phyloP scores from a whole-genome alignment of 2,329 filamentous ascomycete genomes.

The Curvularia spicifera region DNA sequence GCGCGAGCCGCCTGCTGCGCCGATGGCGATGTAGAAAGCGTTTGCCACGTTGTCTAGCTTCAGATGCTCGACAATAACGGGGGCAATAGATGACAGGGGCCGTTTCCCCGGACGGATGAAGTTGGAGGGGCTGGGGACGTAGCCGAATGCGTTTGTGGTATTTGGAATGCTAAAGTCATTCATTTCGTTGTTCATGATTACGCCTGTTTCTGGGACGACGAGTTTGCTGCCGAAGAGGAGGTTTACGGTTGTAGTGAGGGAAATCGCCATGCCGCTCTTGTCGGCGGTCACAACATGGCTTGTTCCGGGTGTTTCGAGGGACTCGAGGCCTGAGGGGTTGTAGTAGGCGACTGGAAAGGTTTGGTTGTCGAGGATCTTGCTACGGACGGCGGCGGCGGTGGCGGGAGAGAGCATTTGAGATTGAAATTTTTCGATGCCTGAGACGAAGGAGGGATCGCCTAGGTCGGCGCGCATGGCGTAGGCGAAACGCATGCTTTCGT shows the following conservation, averaged over 20 bases:
- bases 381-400: constrained; percentile 65
- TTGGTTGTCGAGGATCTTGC: constrained; percentile 71
- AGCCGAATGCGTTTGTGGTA: constrained; percentile 80
- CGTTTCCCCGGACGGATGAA: constrained; percentile 82
- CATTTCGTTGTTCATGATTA: constrained; percentile 70
- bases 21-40: constrained; percentile 69
- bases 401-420: constrained; percentile 67
- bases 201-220: constrained; percentile 80
- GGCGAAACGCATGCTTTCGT: constrained; percentile 88
- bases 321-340: constrained; percentile 70
- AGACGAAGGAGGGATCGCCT: constrained; percentile 80
- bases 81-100: constrained; percentile 81
- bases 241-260: constrained; percentile 87
- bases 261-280: constrained; percentile 73
- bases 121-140: constrained; percentile 78
- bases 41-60: constrained; percentile 56
- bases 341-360: constrained; percentile 79
- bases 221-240: constrained; percentile 81
- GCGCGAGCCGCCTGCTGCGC: constrained; percentile 79
- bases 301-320: constrained; percentile 74
- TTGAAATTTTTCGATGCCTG: constrained; percentile 69
- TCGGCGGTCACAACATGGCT: constrained; percentile 78
- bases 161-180: constrained; percentile 78
- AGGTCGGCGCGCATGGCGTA: constrained; percentile 79
- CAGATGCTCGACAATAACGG: constrained; percentile 72